Evolutionary conservation across 2,329 filamentous ascomycete species (phyloP).

Genomic region (Monilinia laxa): DNA sequence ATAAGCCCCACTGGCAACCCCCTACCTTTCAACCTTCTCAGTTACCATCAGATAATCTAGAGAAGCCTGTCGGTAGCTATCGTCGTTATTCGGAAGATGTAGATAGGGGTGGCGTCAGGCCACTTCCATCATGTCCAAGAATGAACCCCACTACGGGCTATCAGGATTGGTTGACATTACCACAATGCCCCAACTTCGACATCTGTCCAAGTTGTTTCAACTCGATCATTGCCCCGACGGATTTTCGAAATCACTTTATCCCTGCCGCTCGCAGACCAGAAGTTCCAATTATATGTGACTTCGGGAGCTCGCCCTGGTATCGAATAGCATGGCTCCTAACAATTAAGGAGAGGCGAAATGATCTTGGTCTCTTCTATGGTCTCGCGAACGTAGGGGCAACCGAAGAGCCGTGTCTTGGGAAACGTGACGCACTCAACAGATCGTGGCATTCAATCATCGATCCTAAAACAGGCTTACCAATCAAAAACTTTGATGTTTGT

Average conservation of each 20-base stretch:
- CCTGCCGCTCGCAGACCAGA: conserved; percentile 57
- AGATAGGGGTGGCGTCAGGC: conserved; percentile 45
- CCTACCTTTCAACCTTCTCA: conserved; percentile 45
- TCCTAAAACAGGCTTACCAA: conserved; percentile 58
- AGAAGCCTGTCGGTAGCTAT: conserved; percentile 49
- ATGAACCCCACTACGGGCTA: conserved; percentile 60
- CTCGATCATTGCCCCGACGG: conserved; percentile 64
- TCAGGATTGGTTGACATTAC: conserved; percentile 79
- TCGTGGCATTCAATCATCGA: conserved; percentile 77
- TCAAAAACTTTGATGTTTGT: conserved; percentile 75
- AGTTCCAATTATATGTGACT: conserved; percentile 68
- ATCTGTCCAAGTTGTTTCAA: conserved; percentile 82
- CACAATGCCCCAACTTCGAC: conserved; percentile 67
- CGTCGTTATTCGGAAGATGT: conserved; percentile 57
- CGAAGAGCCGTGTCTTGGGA: conserved; percentile 58
- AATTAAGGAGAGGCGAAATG: conserved; percentile 64
- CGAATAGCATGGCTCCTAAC: conserved; percentile 82
- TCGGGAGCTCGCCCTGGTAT: conserved; percentile 76
- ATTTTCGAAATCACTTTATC: conserved; percentile 67
- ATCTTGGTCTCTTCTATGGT: conserved; percentile 67
- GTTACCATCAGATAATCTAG: conserved; percentile 32
- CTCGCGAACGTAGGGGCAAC: conserved; percentile 63
- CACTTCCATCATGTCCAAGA: conserved; percentile 69
- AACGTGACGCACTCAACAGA: conserved; percentile 51
- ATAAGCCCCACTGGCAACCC: conserved; percentile 46